Evolutionary conservation across 257 asterid species (phyloP).

Genomic region (Penstemon eatonii): DNA sequence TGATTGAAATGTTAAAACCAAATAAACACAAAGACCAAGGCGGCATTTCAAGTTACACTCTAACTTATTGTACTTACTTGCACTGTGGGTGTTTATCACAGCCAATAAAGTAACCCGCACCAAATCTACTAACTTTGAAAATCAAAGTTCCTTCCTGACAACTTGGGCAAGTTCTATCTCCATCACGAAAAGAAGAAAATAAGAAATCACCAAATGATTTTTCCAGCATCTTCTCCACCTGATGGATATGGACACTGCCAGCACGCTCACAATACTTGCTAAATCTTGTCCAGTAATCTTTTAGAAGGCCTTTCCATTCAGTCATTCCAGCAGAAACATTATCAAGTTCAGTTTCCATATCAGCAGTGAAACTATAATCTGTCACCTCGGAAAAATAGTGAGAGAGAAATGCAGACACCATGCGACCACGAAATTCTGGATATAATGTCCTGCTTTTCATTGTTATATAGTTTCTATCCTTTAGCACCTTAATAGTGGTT

Average conservation of each 20-base stretch:
- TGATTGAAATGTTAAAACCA: slow-evolving; percentile 17
- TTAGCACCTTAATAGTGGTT: slow-evolving; percentile 75
- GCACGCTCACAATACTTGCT: slow-evolving; percentile 76
- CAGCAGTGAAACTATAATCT: slow-evolving; percentile 93
- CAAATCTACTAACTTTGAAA: slow-evolving; percentile 88
- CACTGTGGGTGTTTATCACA: slow-evolving; percentile 96
- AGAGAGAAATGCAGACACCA: slow-evolving; percentile 90
- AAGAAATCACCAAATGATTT: slow-evolving; percentile 70
- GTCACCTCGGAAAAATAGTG: slow-evolving; percentile 88
- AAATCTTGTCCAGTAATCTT: slow-evolving; percentile 93
- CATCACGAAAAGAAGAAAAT: slow-evolving; percentile 66
- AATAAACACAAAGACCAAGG: neutral
- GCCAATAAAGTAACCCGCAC: slow-evolving; percentile 89
- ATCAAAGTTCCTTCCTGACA: slow-evolving; percentile 71
- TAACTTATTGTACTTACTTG: slow-evolving; percentile 60
- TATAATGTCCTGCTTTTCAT: slow-evolving; percentile 52
- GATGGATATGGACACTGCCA: slow-evolving; percentile 61
- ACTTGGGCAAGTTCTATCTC: slow-evolving; percentile 82
- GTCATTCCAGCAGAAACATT: slow-evolving; percentile 89
- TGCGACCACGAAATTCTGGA: slow-evolving; percentile 97
- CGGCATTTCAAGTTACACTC: slow-evolving; percentile 8
- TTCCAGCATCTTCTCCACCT: slow-evolving; percentile 97
- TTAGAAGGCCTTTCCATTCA: slow-evolving; percentile 96
- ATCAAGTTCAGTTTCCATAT: slow-evolving; percentile 96
- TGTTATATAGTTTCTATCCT: slow-evolving; percentile 79